Conservation (phyloP, 495 filamentous ascomycete species). For the Aspergillus saccharolyticus region DNA sequence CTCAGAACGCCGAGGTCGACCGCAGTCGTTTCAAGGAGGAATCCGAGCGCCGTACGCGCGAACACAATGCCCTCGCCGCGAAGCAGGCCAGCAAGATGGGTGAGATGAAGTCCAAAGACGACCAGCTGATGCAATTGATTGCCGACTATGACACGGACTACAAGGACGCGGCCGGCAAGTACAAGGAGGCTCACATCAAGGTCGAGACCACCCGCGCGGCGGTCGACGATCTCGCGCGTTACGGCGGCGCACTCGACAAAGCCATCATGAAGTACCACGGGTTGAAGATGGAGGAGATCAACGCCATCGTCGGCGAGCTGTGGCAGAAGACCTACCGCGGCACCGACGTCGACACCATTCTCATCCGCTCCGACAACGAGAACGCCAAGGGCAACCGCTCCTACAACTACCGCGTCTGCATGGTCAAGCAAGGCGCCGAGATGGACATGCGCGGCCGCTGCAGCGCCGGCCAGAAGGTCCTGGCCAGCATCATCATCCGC, state of each 20-base stretch:
- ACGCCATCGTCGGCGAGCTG: conserved; percentile 86
- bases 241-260: conserved; percentile 75
- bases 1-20: conserved; percentile 77
- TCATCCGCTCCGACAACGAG: conserved; percentile 87
- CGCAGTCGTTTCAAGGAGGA: conserved; percentile 67
- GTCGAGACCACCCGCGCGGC: conserved; percentile 91
- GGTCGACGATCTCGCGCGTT: conserved; percentile 81
- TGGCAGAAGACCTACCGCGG: conserved; percentile 97
- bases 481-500: conserved; percentile 96
- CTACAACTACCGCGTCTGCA: conserved; percentile 97
- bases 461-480: conserved; percentile 91
- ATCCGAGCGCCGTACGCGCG: conserved; percentile 55
- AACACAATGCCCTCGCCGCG: conserved; percentile 56
- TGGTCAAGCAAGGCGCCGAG: conserved; percentile 94
- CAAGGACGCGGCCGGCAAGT: conserved; percentile 74
- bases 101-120: conserved; percentile 73
- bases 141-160: conserved; percentile 83
- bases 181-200: conserved; percentile 82
- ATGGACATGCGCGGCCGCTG: conserved; percentile 99
- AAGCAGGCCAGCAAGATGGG: conserved; percentile 63
- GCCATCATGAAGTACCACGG: conserved; percentile 96
- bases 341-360: conserved; percentile 94
- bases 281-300: conserved; percentile 98
- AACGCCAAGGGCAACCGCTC: conserved; percentile 66
- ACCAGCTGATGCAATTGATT: conserved; percentile 61